Conservation (phyloP, 371 early-diverging fungal genomes). For the Conidiobolus incongruus region DNA sequence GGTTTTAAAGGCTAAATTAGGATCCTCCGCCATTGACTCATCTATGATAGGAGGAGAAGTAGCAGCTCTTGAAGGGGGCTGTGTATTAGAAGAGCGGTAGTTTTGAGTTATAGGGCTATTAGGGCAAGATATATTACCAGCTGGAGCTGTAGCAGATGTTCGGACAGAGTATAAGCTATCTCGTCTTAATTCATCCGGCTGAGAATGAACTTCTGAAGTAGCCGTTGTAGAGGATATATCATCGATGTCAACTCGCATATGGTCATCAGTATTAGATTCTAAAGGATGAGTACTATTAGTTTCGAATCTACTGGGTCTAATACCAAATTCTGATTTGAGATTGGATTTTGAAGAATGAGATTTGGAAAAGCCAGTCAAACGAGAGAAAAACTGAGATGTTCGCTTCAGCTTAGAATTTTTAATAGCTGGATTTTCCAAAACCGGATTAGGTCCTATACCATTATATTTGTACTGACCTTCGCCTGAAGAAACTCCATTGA, state of each 20-base stretch:
- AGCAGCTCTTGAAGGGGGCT: too few species aligned
- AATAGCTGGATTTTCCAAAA: too few species aligned
- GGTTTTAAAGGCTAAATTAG: background rate
- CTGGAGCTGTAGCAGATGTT: constrained; percentile 1
- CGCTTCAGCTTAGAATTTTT: background rate
- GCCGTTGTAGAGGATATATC: background rate
- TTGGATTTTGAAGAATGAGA: too few species aligned
- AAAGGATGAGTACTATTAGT: background rate
- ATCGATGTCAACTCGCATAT: background rate
- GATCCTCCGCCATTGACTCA: too few species aligned
- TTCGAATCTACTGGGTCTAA: too few species aligned
- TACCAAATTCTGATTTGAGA: too few species aligned
- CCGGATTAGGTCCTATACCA: too few species aligned
- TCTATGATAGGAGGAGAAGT: too few species aligned
- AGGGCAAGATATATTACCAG: background rate
- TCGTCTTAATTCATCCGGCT: background rate
- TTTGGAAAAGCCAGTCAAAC: too few species aligned
- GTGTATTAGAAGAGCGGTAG: background rate
- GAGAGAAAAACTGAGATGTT: constrained; percentile 3
- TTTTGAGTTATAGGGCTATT: background rate
- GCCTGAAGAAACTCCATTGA: too few species aligned
- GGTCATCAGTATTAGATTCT: background rate
- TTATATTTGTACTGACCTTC: too few species aligned
- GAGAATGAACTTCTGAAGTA: background rate
- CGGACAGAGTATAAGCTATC: constrained; percentile 3